phyloP scores from a whole-genome alignment of 768 basidiomycete genomes.

The Aureoboletus auriporus region DNA sequence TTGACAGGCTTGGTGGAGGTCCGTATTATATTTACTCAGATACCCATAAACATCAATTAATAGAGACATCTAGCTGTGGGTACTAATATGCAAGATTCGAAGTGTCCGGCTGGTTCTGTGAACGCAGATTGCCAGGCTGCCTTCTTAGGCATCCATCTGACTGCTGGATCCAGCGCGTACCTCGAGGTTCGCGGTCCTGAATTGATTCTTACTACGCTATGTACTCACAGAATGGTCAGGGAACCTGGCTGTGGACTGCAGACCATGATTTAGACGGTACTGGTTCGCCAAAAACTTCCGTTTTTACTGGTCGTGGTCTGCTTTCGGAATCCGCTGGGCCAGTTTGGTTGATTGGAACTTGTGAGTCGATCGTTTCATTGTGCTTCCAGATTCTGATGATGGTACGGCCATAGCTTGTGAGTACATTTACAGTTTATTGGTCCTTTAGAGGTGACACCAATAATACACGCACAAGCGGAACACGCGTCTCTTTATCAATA shows the following conservation, averaged over 20 bases:
- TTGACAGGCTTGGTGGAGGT: slow-evolving; percentile 27
- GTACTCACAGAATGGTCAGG: slow-evolving; percentile 13
- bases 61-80: slow-evolving; percentile 39
- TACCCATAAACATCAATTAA: background rate
- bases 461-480: slow-evolving; percentile 30
- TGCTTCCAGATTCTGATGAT: background rate
- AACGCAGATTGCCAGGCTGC: slow-evolving; percentile 52
- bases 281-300: slow-evolving; percentile 39
- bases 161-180: slow-evolving; percentile 49
- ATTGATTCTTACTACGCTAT: background rate
- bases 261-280: slow-evolving; percentile 65
- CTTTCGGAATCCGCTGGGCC: slow-evolving; percentile 72
- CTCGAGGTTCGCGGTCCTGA: slow-evolving; percentile 45
- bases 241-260: slow-evolving; percentile 76
- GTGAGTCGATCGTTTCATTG: slow-evolving; percentile 12
- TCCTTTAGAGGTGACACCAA: background rate
- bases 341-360: slow-evolving; percentile 76
- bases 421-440: background rate
- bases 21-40: background rate
- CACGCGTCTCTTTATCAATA: slow-evolving; percentile 49
- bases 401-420: slow-evolving; percentile 17
- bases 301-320: slow-evolving; percentile 71
- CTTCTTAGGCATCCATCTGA: slow-evolving; percentile 64
- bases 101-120: slow-evolving; percentile 42
- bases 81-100: slow-evolving; percentile 42